Evolutionary conservation across 2,329 filamentous ascomycete genomes (phyloP).

Genomic region (Leptosphaerulina australis): DNA sequence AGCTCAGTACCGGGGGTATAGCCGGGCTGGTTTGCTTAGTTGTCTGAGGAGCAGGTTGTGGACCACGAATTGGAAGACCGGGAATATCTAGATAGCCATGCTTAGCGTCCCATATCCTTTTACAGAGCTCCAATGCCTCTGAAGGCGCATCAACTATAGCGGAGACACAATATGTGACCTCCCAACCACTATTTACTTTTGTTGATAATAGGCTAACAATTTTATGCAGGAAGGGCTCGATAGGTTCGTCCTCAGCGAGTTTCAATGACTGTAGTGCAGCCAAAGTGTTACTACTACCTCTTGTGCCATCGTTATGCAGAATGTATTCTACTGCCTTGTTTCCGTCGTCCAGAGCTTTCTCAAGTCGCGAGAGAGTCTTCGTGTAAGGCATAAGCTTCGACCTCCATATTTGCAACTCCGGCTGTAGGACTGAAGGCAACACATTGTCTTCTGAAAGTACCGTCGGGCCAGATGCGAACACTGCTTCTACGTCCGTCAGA

Average conservation of each 20-base stretch:
- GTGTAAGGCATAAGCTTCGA: conserved; percentile 3
- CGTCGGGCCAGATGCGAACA: conserved; percentile 21
- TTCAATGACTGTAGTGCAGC: conserved; percentile 27
- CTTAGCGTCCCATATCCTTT: conserved; percentile 33
- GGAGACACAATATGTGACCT: conserved; percentile 23
- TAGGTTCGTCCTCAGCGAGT: conserved; percentile 12
- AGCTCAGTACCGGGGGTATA: neutral
- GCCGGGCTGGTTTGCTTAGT: neutral
- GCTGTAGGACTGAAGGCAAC: conserved; percentile 18
- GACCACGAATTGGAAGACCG: conserved; percentile 4
- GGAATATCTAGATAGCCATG: conserved; percentile 23
- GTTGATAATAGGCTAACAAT: conserved; percentile 20
- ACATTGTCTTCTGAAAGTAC: conserved; percentile 5
- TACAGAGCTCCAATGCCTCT: conserved; percentile 27
- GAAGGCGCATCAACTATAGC: conserved; percentile 19
- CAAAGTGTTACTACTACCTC: conserved; percentile 13
- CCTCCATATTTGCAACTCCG: conserved; percentile 4
- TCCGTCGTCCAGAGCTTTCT: conserved; percentile 15
- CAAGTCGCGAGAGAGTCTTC: conserved; percentile 27
- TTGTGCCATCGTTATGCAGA: conserved; percentile 19
- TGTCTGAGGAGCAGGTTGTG: neutral
- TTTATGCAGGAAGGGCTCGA: conserved; percentile 31
- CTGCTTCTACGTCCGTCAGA: conserved; percentile 24
- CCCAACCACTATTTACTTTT: conserved; percentile 15
- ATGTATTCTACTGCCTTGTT: conserved; percentile 23